phyloP scores from a whole-genome alignment of 345 rosid species.

The Ceriops decandra region DNA sequence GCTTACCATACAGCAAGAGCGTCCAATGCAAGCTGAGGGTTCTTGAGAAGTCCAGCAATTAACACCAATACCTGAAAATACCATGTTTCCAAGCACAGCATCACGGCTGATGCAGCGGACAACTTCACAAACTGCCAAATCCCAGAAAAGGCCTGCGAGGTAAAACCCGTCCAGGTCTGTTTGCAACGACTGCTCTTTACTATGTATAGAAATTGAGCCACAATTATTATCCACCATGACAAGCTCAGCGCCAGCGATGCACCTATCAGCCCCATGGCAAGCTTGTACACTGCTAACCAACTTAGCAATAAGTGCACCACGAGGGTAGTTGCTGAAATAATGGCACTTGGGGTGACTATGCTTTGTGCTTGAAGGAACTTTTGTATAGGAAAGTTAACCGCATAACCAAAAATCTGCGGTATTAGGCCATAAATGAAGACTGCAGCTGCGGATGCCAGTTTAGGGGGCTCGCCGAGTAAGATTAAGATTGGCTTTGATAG shows the following conservation, averaged over 20 bases:
- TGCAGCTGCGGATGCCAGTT: slow-evolving; percentile 14
- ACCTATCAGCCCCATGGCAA: slow-evolving; percentile 36
- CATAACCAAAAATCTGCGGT: slow-evolving; percentile 26
- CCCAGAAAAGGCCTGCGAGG: slow-evolving; percentile 56
- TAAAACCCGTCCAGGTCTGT: slow-evolving; percentile 68
- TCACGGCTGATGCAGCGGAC: slow-evolving; percentile 75
- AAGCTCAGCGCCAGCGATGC: slow-evolving; percentile 63
- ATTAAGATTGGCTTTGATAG: slow-evolving; percentile 19
- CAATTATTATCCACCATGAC: slow-evolving; percentile 85
- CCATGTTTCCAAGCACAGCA: slow-evolving; percentile 93
- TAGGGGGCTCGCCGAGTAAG: slow-evolving; percentile 16
- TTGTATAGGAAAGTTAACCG: slow-evolving; percentile 24
- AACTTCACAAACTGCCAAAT: slow-evolving; percentile 65
- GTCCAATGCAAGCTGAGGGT: slow-evolving; percentile 65
- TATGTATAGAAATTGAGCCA: slow-evolving; percentile 52
- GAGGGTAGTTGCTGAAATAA: slow-evolving; percentile 11
- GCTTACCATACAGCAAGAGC: slow-evolving; percentile 77
- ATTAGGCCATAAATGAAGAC: slow-evolving; percentile 26
- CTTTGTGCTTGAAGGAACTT: slow-evolving; percentile 30
- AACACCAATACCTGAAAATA: slow-evolving; percentile 69
- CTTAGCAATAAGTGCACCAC: slow-evolving; percentile 14
- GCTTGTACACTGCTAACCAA: slow-evolving; percentile 16
- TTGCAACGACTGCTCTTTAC: slow-evolving; percentile 38
- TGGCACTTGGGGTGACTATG: slow-evolving; percentile 26
- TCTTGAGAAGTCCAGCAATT: slow-evolving; percentile 65